A percentile compares a stretch with the other conserved stretches of the same genome.
These are phyloP conservation scores for Bassia scoparia DNA, from an alignment of 148 eudicot genomes.

Conservation along the genomic window DNA sequence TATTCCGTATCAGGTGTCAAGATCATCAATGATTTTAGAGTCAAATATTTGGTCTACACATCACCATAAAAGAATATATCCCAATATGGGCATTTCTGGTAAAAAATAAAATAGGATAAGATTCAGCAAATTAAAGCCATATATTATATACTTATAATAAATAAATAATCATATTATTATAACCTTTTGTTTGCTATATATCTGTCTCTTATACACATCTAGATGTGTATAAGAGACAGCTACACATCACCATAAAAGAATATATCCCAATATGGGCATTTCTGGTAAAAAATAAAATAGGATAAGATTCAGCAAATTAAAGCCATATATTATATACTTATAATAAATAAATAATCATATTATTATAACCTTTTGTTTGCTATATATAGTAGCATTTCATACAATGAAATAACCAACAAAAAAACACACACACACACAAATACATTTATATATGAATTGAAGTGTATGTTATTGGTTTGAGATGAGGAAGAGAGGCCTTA, in stretches of 20 bases:
- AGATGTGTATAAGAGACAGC: too few relatives aligned
- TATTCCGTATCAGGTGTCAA: slow-evolving; percentile 9
- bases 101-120: neutral
- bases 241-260: neutral
- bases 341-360: neutral
- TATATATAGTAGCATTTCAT: neutral
- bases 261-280: slow-evolving; percentile 6
- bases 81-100: neutral
- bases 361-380: neutral
- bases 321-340: neutral
- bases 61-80: slow-evolving; percentile 14
- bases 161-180: neutral
- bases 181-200: neutral
- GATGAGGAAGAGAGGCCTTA: slow-evolving; percentile 22
- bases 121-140: neutral
- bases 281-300: neutral
- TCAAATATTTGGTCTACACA: neutral
- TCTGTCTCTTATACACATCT: too few relatives aligned
- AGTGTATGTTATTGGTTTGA: neutral
- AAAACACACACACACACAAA: neutral
- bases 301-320: neutral
- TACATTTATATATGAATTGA: neutral
- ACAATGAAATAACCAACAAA: neutral
- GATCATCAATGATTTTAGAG: neutral
- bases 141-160: neutral